Evolutionary conservation across 1,284 basidiomycete genomes (phyloP).

Genomic region (Trametes sp.): DNA sequence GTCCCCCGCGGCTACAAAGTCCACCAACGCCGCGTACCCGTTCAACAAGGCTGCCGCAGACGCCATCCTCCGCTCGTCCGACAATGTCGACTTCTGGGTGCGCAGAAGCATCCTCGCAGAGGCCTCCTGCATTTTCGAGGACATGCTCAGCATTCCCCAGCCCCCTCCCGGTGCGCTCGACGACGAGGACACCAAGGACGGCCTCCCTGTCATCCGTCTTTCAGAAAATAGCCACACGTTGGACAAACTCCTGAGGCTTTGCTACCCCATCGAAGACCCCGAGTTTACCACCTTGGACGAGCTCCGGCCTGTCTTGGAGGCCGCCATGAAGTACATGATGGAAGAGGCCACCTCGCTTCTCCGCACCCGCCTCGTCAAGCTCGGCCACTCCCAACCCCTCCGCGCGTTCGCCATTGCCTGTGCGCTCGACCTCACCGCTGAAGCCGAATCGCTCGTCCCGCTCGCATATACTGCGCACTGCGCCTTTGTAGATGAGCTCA

Average conservation of each 20-base stretch:
- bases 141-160: constrained; percentile 31
- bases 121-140: constrained; percentile 32
- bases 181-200: constrained; percentile 18
- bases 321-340: constrained; percentile 32
- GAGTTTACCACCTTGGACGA: constrained; percentile 27
- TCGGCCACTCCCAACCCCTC: constrained; percentile 28
- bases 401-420: constrained; percentile 46
- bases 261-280: constrained; percentile 32
- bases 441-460: constrained; percentile 22
- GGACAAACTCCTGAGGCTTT: constrained; percentile 26
- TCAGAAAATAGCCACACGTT: constrained; percentile 22
- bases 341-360: constrained; percentile 22
- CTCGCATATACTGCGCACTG: constrained; percentile 23
- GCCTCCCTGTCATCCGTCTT: constrained; percentile 24
- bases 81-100: constrained; percentile 32
- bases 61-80: constrained; percentile 30
- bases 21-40: constrained; percentile 21
- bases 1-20: neutral
- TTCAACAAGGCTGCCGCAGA: constrained; percentile 31
- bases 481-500: constrained; percentile 23
- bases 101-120: constrained; percentile 28
- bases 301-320: constrained; percentile 26
- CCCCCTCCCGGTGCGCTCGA: constrained; percentile 15
- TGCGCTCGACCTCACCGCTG: constrained; percentile 36
- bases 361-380: constrained; percentile 31